phyloP scores from a whole-genome alignment of 2,329 filamentous ascomycete species.

The Aureobasidium sp. region DNA sequence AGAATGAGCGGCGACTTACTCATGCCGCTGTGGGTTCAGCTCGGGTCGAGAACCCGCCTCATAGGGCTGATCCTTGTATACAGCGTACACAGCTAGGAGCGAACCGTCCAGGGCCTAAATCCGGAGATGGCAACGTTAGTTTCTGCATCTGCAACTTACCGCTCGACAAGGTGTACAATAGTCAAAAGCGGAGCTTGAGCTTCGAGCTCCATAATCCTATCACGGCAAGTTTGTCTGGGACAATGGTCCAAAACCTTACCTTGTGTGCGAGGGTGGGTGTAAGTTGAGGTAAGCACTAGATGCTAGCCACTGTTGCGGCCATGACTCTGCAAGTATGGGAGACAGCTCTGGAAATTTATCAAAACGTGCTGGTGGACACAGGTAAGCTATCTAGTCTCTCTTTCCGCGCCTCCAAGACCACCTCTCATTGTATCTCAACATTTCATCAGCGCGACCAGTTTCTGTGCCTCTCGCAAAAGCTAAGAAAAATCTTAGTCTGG shows the following conservation, averaged over 20 bases:
- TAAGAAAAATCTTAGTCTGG: background rate
- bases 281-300: conserved; percentile 5
- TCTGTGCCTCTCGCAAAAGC: background rate
- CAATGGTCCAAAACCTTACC: background rate
- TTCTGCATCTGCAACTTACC: background rate
- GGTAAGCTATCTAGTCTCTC: background rate
- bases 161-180: background rate
- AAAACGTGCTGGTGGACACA: background rate
- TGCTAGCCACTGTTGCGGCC: background rate
- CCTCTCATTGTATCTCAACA: background rate
- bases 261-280: background rate
- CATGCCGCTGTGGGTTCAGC: background rate
- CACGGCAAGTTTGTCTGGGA: background rate
- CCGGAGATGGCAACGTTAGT: background rate
- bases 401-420: background rate
- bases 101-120: background rate
- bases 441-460: background rate
- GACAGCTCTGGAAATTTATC: background rate
- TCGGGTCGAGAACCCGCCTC: background rate
- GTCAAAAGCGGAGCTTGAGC: background rate
- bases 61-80: conserved; percentile 2
- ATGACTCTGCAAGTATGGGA: background rate
- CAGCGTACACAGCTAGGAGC: background rate
- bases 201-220: background rate
- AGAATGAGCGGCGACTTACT: background rate